Evolutionary conservation across 148 eudicot genomes (phyloP).

Genomic region (Polygonum maritimum): DNA sequence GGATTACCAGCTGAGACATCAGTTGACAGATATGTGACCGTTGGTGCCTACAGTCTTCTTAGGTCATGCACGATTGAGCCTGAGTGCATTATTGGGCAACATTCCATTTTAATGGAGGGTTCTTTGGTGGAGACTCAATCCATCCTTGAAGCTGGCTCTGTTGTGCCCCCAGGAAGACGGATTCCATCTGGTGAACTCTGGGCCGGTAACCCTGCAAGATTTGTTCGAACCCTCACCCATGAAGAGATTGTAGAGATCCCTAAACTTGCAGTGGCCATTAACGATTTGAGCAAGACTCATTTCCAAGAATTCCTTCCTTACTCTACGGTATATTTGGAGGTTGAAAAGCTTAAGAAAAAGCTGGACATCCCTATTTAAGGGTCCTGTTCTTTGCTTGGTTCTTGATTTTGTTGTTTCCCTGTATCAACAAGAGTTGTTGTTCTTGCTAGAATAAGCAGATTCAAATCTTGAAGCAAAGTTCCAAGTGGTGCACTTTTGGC

Average conservation of each 20-base stretch:
- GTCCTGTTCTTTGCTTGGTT: background rate
- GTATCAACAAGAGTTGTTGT: background rate
- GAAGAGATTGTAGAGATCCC: slow-evolving; percentile 95
- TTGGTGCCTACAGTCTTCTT: slow-evolving; percentile 82
- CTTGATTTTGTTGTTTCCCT: background rate
- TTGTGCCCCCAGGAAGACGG: slow-evolving; percentile 93
- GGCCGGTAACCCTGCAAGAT: slow-evolving; percentile 99
- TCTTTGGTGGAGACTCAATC: slow-evolving; percentile 92
- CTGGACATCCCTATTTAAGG: slow-evolving; percentile 57
- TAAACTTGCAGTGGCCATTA: slow-evolving; percentile 88
- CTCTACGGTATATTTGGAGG: slow-evolving; percentile 90
- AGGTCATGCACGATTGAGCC: slow-evolving; percentile 98
- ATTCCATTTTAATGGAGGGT: slow-evolving; percentile 96
- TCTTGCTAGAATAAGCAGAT: slow-evolving; percentile 10
- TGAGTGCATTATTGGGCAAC: slow-evolving; percentile 94
- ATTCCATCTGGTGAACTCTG: slow-evolving; percentile 96
- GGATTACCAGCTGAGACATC: slow-evolving; percentile 93
- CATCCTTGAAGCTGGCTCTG: slow-evolving; percentile 95
- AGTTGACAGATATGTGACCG: slow-evolving; percentile 76
- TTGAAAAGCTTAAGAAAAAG: slow-evolving; percentile 82
- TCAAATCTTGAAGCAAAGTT: background rate
- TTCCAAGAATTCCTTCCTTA: slow-evolving; percentile 86
- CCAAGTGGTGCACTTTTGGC: background rate
- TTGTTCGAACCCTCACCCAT: slow-evolving; percentile 79
- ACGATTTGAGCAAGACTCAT: slow-evolving; percentile 67